Percentiles rank a stretch among this genome's conserved stretches.
Evolutionary conservation across 345 rosid species (phyloP).

Genomic region (Eucalyptus marginata): DNA sequence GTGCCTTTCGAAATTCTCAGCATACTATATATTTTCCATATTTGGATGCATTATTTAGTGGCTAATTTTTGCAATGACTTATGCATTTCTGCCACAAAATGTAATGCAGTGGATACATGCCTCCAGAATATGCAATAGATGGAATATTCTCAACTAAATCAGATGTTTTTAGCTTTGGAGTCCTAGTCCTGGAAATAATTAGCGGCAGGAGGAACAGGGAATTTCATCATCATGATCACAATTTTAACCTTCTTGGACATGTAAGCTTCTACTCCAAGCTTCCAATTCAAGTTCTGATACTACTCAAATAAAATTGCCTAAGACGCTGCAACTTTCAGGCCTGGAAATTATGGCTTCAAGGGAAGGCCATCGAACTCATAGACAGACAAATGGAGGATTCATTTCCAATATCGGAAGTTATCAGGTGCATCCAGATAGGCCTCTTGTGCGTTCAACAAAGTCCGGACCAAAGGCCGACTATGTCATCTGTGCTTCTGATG

Average conservation of each 20-base stretch:
- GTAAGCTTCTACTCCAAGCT: not conserved
- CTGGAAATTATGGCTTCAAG: slow-evolving; percentile 3
- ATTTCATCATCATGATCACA: not conserved
- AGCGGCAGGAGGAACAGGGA: not conserved
- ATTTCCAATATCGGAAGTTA: not conserved
- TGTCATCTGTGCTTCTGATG: not conserved
- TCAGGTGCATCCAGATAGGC: not conserved
- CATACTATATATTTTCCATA: not conserved
- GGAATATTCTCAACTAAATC: not conserved
- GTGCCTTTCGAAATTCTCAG: not conserved
- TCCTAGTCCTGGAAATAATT: not conserved
- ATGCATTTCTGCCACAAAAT: not conserved
- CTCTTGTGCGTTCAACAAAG: not conserved
- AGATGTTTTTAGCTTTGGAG: not conserved
- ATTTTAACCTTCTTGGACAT: not conserved
- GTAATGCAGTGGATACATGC: not conserved
- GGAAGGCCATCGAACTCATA: slow-evolving; percentile 4
- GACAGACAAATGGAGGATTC: slow-evolving; percentile 8
- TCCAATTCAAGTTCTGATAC: not conserved
- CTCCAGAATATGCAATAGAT: not conserved
- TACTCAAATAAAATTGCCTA: not conserved
- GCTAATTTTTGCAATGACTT: not conserved
- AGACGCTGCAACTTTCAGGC: not conserved
- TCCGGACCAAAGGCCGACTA: not conserved
- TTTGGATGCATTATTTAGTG: not conserved